A percentile compares a stretch with the other conserved stretches of the same genome.
These are phyloP conservation scores for Trichoderma koningii DNA, from an alignment of 2,329 filamentous ascomycete species.

Conservation along the genomic window DNA sequence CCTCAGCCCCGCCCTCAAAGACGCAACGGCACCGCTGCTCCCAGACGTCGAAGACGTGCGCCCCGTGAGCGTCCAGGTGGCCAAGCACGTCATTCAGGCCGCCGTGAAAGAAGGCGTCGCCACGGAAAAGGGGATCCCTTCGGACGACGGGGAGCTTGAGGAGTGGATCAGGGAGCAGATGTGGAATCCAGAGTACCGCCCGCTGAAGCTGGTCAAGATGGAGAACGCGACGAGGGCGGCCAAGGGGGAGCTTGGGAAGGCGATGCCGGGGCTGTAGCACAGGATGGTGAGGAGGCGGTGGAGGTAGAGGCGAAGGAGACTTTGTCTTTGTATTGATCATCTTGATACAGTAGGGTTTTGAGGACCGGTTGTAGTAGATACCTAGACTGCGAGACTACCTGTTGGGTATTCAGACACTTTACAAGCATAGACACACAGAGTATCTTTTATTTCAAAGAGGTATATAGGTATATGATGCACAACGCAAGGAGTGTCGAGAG, in stretches of 20 bases:
- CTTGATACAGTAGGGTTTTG: too few species aligned
- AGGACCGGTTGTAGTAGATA: too few species aligned
- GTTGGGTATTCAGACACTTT: too few species aligned
- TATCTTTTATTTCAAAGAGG: too few species aligned
- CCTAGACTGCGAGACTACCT: too few species aligned
- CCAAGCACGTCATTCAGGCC: constrained; percentile 70
- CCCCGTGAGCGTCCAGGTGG: constrained; percentile 75
- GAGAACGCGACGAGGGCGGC: constrained; percentile 58
- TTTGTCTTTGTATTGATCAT: too few species aligned
- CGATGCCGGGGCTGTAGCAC: constrained; percentile 31
- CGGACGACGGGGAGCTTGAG: constrained; percentile 56
- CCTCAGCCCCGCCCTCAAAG: constrained; percentile 67
- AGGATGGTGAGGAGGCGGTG: constrained; percentile 28
- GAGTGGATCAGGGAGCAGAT: constrained; percentile 77
- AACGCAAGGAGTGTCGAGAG: too few species aligned
- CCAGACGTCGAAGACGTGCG: constrained; percentile 76
- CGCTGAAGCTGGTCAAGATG: constrained; percentile 58
- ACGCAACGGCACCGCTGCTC: constrained; percentile 66
- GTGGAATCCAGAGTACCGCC: constrained; percentile 73
- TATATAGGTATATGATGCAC: too few species aligned
- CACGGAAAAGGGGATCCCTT: constrained; percentile 65
- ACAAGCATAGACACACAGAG: too few species aligned
- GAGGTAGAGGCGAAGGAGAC: neutral
- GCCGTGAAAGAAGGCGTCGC: constrained; percentile 71
- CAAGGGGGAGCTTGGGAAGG: constrained; percentile 42